Evolutionary conservation across 2,329 filamentous ascomycete species (phyloP).

Genomic region (Trichothecium roseum): DNA sequence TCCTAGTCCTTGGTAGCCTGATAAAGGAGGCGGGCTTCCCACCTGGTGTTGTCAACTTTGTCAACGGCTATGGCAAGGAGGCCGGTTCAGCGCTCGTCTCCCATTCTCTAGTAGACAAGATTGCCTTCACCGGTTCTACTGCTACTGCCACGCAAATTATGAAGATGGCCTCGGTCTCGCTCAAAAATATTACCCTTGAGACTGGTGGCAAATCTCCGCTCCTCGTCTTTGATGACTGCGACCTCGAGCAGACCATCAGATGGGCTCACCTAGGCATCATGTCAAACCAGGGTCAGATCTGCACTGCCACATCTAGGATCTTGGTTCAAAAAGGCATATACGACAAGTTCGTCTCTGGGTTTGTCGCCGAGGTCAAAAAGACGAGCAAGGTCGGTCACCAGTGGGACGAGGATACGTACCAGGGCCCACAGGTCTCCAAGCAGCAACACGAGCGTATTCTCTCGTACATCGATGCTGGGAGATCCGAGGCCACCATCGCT

Average conservation of each 20-base stretch:
- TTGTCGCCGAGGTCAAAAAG: constrained; percentile 39
- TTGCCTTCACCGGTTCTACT: constrained; percentile 64
- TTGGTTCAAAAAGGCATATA: constrained; percentile 43
- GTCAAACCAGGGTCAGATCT: constrained; percentile 46
- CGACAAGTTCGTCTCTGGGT: constrained; percentile 47
- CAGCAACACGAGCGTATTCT: constrained; percentile 53
- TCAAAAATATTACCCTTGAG: constrained; percentile 49
- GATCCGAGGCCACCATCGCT: constrained; percentile 48
- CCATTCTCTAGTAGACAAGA: constrained; percentile 57
- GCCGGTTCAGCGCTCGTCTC: constrained; percentile 54
- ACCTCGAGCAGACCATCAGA: constrained; percentile 54
- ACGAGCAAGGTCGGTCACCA: constrained; percentile 13
- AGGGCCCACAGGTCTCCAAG: constrained; percentile 37
- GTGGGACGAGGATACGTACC: constrained; percentile 16
- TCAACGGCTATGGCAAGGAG: constrained; percentile 55
- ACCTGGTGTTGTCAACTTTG: constrained; percentile 59
- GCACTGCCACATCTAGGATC: constrained; percentile 44
- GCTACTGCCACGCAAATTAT: constrained; percentile 57
- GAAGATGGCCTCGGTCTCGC: constrained; percentile 49
- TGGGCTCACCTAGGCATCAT: constrained; percentile 24
- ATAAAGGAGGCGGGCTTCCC: constrained; percentile 63
- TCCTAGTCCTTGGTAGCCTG: constrained; percentile 49
- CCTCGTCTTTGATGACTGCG: constrained; percentile 47
- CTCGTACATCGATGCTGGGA: constrained; percentile 43
- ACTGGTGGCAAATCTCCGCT: constrained; percentile 50